Evolutionary conservation across 1,284 basidiomycete genomes (phyloP), one percentile per base, ranked within the genome.

Genomic region (Pseudozyma tsukubaensis): DNA sequence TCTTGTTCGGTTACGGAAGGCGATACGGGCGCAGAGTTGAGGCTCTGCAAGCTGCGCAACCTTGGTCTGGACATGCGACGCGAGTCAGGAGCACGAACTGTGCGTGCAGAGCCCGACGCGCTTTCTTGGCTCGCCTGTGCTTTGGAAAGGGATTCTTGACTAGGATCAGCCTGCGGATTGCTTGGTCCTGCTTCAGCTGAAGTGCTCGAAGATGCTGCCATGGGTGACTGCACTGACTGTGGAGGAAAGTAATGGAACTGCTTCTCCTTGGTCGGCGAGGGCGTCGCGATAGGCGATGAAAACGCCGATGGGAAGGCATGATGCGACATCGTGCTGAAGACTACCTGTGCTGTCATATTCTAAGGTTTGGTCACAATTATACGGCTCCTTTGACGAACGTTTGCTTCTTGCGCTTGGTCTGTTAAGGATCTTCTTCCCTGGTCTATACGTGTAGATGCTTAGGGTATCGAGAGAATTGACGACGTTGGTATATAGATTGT

Each of bases 331-430:
- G 63, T 65, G 52, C 45, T 62, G 55, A 42, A 45, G 37, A 66
- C 50, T 6, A 74, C 72, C 36, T 70, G 72, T 9, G 72, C 72
- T 47, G 72, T 67, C 72, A 74, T 74, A 42, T 4, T 63, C 32
- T 50, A 4, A 13, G 13, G 50, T 19, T 29, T 19, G 6, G 19
- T 6, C 10, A 29, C 24, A 29, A 29, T 29, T 29, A 29, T 29
- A 3, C 24, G 24, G 24, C 24, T 29, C 24, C 24, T 29, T 29
- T 29, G 24, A 29, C 24, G 24, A 29, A 29, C 24, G 24, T 29
- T 29, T 29, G 24, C 24, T 6, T 6, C 24, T 6, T 29, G 24
- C 24, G 24, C 24, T 29, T 29, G 24, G 24, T 29, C 24, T 29
- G 24, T 29, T 29, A 29, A 29, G 3, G 3, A 29, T 29, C 24